phyloP scores from a whole-genome alignment of 768 basidiomycete species.

The Strobilomyces confusus region DNA sequence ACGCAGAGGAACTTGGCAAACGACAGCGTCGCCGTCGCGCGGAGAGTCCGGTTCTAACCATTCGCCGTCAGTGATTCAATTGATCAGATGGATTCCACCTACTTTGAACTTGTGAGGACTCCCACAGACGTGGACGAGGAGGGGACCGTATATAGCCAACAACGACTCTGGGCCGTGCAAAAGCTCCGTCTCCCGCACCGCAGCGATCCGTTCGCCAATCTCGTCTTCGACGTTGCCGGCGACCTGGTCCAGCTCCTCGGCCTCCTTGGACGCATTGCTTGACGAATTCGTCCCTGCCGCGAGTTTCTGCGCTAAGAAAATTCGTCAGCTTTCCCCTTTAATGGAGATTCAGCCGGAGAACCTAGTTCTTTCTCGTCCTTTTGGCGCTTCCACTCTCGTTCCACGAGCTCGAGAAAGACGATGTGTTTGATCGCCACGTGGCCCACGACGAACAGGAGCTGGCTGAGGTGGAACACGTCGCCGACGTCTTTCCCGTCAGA shows the following conservation, averaged over 20 bases:
- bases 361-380: slow-evolving; percentile 86
- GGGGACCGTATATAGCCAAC: slow-evolving; percentile 80
- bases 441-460: slow-evolving; percentile 93
- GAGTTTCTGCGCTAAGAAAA: too few relatives aligned
- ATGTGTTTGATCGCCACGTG: slow-evolving; percentile 98
- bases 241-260: slow-evolving; percentile 94
- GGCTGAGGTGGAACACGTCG: slow-evolving; percentile 84
- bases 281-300: slow-evolving; percentile 36
- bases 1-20: slow-evolving; percentile 97
- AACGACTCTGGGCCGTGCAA: slow-evolving; percentile 81
- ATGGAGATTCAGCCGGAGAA: too few relatives aligned
- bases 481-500: slow-evolving; percentile 51
- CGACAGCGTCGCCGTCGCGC: slow-evolving; percentile 81
- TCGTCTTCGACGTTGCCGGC: slow-evolving; percentile 98
- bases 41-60: slow-evolving; percentile 74
- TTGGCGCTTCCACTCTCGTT: slow-evolving; percentile 93
- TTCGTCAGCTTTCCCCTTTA: too few relatives aligned
- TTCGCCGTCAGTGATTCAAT: slow-evolving; percentile 6
- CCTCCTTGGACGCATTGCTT: slow-evolving; percentile 46
- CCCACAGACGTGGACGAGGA: slow-evolving; percentile 87
- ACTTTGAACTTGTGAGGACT: slow-evolving; percentile 92
- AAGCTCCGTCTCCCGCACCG: slow-evolving; percentile 81
- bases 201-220: slow-evolving; percentile 87
- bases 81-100: neutral
- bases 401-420: slow-evolving; percentile 91